Evolutionary conservation across 306 rosid species (phyloP).

Genomic region (Trifolium fragiferum): DNA sequence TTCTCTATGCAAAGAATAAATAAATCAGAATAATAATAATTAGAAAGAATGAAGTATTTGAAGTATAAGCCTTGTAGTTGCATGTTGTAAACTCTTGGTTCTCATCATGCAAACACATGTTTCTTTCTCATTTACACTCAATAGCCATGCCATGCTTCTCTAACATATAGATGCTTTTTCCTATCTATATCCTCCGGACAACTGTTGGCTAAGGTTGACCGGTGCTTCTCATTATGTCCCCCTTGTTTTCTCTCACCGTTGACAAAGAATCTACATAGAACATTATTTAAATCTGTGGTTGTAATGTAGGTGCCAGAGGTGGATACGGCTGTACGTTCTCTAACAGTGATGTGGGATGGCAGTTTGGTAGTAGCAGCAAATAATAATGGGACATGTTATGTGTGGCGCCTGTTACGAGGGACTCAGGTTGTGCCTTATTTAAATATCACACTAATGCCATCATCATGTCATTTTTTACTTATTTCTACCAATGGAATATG

Average conservation of each 20-base stretch:
- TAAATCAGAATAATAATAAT: conserved; percentile 12
- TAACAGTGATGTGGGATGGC: conserved; percentile 99
- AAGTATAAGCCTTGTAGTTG: conserved; percentile 17
- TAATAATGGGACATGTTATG: conserved; percentile 96
- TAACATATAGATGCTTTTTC: not conserved
- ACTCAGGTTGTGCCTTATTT: conserved; percentile 70
- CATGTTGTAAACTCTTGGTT: conserved; percentile 13
- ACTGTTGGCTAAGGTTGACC: conserved; percentile 26
- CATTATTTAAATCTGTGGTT: conserved; percentile 39
- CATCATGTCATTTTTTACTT: conserved; percentile 32
- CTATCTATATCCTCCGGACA: not conserved
- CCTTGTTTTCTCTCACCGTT: conserved; percentile 13
- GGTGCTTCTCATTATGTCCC: conserved; percentile 17
- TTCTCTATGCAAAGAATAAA: conserved; percentile 6
- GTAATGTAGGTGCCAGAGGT: conserved; percentile 93
- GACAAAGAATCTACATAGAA: conserved; percentile 25
- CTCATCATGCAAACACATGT: not conserved
- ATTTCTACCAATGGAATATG: conserved; percentile 29
- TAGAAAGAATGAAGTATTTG: conserved; percentile 24
- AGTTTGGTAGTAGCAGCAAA: conserved; percentile 99
- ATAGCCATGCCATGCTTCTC: conserved; percentile 10
- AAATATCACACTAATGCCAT: conserved; percentile 20
- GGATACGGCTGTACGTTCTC: conserved; percentile 96
- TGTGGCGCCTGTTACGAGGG: conserved; percentile 96
- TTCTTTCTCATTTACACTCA: not conserved